phyloP scores from a whole-genome alignment of 306 rosid genomes.

The Lupinus albus region DNA sequence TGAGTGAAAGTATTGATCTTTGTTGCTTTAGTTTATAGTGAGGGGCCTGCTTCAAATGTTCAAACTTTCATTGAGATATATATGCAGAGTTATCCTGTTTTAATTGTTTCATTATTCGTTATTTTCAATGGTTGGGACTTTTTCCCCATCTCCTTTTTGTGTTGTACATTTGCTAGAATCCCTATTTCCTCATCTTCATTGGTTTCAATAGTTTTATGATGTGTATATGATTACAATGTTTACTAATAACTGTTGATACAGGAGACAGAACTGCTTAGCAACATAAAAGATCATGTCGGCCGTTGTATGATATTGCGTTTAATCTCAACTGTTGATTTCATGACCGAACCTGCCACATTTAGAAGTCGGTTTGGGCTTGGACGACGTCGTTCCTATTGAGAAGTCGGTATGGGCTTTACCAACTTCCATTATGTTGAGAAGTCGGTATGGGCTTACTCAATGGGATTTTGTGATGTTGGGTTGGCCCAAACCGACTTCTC shows the following conservation, averaged over 20 bases:
- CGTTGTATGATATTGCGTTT: too few relatives aligned
- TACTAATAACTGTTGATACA: constrained; percentile 38
- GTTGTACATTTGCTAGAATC: neutral
- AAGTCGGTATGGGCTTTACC: too few relatives aligned
- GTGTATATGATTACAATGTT: neutral
- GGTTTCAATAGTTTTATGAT: neutral
- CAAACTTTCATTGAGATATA: neutral
- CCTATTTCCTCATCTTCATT: neutral
- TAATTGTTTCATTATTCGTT: neutral
- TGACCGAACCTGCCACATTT: too few relatives aligned
- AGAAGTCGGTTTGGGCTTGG: too few relatives aligned
- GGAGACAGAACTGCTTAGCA: constrained; percentile 78
- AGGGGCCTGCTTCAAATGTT: neutral
- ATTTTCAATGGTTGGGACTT: neutral
- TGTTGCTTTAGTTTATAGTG: neutral
- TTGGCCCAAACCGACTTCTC: too few relatives aligned
- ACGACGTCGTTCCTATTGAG: too few relatives aligned
- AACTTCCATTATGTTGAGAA: too few relatives aligned
- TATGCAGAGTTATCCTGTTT: neutral
- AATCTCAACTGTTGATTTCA: too few relatives aligned
- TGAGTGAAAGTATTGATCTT: neutral
- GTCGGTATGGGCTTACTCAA: too few relatives aligned
- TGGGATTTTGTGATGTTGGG: too few relatives aligned
- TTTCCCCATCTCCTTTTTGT: neutral
- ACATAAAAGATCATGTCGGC: constrained; percentile 72